Evolutionary conservation across 2,329 filamentous ascomycete species (phyloP).

Genomic region (Sarocladiaceae sp.): DNA sequence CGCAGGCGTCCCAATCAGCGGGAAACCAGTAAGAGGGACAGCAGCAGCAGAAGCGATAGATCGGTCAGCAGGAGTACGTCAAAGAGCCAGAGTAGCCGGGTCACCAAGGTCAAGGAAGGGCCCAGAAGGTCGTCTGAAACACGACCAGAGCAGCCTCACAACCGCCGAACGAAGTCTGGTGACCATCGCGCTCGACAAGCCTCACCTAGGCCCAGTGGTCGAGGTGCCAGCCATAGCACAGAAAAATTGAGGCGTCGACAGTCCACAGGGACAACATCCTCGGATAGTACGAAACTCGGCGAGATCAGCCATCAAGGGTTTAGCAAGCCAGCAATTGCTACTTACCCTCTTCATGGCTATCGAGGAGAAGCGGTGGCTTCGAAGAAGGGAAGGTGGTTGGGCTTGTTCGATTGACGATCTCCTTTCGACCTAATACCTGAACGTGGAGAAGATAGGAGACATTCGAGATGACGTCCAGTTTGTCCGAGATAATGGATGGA

Average conservation of each 20-base stretch:
- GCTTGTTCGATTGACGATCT: neutral
- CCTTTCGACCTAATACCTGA: no score
- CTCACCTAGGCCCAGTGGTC: neutral
- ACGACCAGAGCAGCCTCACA: no score
- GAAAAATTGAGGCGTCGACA: slow-evolving; percentile 13
- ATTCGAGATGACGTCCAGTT: no score
- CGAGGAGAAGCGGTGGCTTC: neutral
- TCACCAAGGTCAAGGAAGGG: neutral
- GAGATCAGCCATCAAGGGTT: slow-evolving; percentile 27
- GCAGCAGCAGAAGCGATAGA: slow-evolving; percentile 11
- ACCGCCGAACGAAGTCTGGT: no score
- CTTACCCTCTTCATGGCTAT: neutral
- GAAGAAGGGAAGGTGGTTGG: slow-evolving; percentile 2
- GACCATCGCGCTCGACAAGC: no score
- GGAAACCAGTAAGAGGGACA: slow-evolving; percentile 11
- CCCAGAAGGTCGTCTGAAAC: no score
- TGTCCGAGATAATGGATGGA: no score
- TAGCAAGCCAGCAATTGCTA: neutral
- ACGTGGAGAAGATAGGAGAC: no score
- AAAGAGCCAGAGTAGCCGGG: no score
- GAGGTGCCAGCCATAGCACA: neutral
- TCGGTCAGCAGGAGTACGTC: neutral
- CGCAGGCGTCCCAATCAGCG: neutral
- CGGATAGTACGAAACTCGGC: slow-evolving; percentile 39
- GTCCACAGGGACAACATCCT: slow-evolving; percentile 30